Evolutionary conservation across 441 rosid species (phyloP).

Genomic region (Jatropha podagrica): DNA sequence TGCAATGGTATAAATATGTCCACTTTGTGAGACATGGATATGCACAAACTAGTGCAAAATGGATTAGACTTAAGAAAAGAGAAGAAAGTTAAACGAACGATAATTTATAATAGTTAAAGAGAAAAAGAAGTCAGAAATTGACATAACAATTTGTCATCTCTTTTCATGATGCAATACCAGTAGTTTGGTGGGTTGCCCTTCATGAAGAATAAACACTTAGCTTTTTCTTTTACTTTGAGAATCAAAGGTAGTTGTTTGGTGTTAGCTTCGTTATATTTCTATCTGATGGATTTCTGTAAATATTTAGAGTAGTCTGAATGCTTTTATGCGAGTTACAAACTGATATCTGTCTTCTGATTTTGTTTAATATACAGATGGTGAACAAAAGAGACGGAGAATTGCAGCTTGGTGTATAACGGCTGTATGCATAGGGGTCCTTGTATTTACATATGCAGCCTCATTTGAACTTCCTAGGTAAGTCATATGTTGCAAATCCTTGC

Average conservation of each 20-base stretch:
- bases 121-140: background rate
- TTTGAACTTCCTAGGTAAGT: constrained; percentile 57
- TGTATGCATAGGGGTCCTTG: constrained; percentile 53
- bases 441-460: constrained; percentile 64
- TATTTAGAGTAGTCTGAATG: background rate
- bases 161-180: background rate
- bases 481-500: constrained; percentile 4
- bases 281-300: background rate
- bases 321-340: background rate
- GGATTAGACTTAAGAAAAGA: background rate
- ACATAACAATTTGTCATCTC: background rate
- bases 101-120: background rate
- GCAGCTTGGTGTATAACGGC: constrained; percentile 60
- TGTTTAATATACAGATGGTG: constrained; percentile 37
- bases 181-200: background rate
- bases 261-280: background rate
- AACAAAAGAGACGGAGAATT: constrained; percentile 52
- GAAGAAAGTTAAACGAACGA: background rate
- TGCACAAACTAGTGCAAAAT: background rate
- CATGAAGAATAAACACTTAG: background rate
- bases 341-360: background rate
- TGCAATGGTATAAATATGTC: background rate
- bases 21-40: background rate
- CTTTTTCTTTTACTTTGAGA: background rate
- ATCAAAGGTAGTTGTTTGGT: background rate